Base-by-base conservation (phyloP, 208 protist genomes). In the Crithidia expoeki region DNA sequence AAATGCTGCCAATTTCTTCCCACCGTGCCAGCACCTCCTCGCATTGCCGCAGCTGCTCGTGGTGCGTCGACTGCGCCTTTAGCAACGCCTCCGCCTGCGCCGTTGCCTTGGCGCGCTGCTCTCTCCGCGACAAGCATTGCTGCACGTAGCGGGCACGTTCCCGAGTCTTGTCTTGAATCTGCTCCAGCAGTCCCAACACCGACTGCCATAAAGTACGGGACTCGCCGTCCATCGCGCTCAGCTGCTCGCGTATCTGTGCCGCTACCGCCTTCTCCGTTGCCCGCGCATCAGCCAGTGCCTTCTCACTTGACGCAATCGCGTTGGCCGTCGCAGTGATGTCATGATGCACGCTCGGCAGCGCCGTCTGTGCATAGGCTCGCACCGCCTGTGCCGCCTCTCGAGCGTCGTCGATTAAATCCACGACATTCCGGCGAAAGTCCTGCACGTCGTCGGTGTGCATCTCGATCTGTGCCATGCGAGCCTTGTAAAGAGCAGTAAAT, bases 401-500 rank as follows among this genome's bases (percentile, higher is more conserved):
- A 19, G 82, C 84, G 67, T 89, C 85, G 36, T 83, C 80, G 68
- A 95, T 83, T 44, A 84, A n/a, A 23, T 44, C 19, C n/a, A 83
- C 74, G 7, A 91, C 69, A 2, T 83, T 72, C 6, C 47, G 56
- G 25, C 82, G 81, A 34, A 93, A 73, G 38, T 84, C 80, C 17
- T 75, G 79, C 21, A 85, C 73, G 68, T 94, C 89, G 23, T 88
- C 84, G 21, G 62, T 51, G 81, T 91, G 85, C 53, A 88, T 63
- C 30, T 33, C 49, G 10, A 94, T 83, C 57, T 93, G 77, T 27
- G 74, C 68, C 72, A 94, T 83, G 52, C 89, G 89, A 0, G 89
- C 86, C 75, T 90, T 90, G 76, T 94, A 93, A 59, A 92, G 19
- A 93, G 76, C 56, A 94, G 72, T 46, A 94, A 33, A 56, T 94